Base-by-base conservation (phyloP, 1,139 yeast species). In the Magnusiomyces paraingens region DNA sequence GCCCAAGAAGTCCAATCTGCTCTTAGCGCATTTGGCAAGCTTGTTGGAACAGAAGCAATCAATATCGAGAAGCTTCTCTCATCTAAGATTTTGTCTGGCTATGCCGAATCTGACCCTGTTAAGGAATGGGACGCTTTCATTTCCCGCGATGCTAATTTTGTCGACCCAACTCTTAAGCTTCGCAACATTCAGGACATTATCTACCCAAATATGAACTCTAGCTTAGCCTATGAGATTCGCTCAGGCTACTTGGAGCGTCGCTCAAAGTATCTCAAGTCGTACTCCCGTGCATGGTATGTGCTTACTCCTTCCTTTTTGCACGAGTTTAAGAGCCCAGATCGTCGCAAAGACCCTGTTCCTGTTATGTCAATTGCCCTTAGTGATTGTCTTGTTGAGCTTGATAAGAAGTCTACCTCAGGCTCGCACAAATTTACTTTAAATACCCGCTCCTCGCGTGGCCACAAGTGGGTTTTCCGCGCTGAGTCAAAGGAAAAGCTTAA, bases 111-210 rank as follows among this genome's bases (percentile, higher is more conserved):
- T 65, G 93, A 86, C 59, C 82, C 95, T 11, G 76, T 81, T 36
- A 81, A 82, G 66, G 99, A 93, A 73, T 93, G 98, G 97, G 90
- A 86, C 59, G 79, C 86, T 32, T 93, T 89, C 61, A 80, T 90
- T 54, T 72, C 81, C 22, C 79, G 84, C 57, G 90, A 90, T 69
- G 74, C 82, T 53, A 85, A 86, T 60, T 89, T 91, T 66, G 84
- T 91, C 59, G 90, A 87, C 63, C 82, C 89, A 49, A 75, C 78
- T 49, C 73, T 86, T 55, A 88, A 90, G 52, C 78, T 84, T 64
- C 78, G 97, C 64, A 82, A 80, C 58, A 68, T 80, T 52, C 74
- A 78, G 52, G 88, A 84, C 57, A 77, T 89, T 51, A 65, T 67
- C 3, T 89, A 89, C 64, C 82, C 82, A 20, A 78, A 84, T 64